A percentile compares a stretch with the other conserved stretches of the same genome.
These are phyloP conservation scores for Sophora flavescens DNA, from an alignment of 306 rosid genomes.

Conservation along the genomic window DNA sequence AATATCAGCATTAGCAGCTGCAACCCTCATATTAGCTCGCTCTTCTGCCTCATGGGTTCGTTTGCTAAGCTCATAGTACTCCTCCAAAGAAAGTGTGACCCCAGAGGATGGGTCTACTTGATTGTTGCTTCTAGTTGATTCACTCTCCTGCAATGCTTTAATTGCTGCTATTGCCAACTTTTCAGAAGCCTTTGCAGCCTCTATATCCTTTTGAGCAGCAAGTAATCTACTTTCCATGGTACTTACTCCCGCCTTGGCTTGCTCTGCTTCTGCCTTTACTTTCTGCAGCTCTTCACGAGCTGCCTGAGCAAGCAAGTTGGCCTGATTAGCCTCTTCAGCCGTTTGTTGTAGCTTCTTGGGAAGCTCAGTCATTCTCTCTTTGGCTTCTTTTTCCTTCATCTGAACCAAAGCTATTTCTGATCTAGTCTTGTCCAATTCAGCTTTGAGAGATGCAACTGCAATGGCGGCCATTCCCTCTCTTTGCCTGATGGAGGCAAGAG, in stretches of 20 bases:
- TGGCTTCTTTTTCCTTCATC: conserved; percentile 94
- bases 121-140: conserved; percentile 61
- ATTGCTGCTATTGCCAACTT: conserved; percentile 88
- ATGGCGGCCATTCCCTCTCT: conserved; percentile 98
- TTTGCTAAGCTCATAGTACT: conserved; percentile 95
- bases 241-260: conserved; percentile 93
- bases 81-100: conserved; percentile 85
- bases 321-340: conserved; percentile 86
- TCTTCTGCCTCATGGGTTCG: conserved; percentile 95
- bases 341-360: conserved; percentile 85
- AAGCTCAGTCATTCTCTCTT: conserved; percentile 75
- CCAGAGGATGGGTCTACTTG: conserved; percentile 67
- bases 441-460: conserved; percentile 90
- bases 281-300: conserved; percentile 80
- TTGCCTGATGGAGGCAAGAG: conserved; percentile 72
- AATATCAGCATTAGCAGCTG: conserved; percentile 76
- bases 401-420: conserved; percentile 89
- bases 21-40: conserved; percentile 80
- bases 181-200: conserved; percentile 96
- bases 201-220: conserved; percentile 93
- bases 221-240: conserved; percentile 86
- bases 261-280: conserved; percentile 85
- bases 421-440: conserved; percentile 82
- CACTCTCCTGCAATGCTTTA: conserved; percentile 95
- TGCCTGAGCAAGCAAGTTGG: conserved; percentile 74